phyloP scores from a whole-genome alignment of 176 grass and related monocot genomes.

The Carex parvula region DNA sequence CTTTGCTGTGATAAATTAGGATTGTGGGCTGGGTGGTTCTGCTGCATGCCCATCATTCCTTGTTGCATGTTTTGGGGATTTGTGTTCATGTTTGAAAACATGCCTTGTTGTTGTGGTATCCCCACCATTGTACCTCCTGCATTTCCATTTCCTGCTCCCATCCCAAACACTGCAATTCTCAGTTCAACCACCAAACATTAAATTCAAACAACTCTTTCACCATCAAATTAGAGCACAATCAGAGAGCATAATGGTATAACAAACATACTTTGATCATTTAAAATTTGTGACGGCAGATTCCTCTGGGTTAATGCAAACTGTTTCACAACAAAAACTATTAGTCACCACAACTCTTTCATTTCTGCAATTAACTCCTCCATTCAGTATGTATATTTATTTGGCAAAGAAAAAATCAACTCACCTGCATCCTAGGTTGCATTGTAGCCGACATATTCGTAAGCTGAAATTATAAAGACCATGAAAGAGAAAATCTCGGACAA shows the following conservation, averaged over 20 bases:
- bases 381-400: neutral
- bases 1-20: conserved; percentile 83
- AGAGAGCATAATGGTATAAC: neutral
- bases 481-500: neutral
- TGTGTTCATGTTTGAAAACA: conserved; percentile 61
- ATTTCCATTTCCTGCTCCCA: conserved; percentile 52
- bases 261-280: conserved; percentile 76
- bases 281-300: conserved; percentile 77
- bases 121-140: conserved; percentile 48
- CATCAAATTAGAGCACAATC: neutral
- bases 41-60: conserved; percentile 78
- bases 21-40: conserved; percentile 46
- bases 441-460: conserved; percentile 73
- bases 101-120: conserved; percentile 83
- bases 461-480: conserved; percentile 54
- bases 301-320: conserved; percentile 79
- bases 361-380: conserved; percentile 12
- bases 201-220: no score
- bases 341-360: conserved; percentile 17
- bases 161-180: conserved; percentile 53
- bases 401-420: conserved; percentile 32
- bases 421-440: conserved; percentile 91
- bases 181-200: neutral
- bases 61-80: conserved; percentile 70
- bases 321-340: conserved; percentile 34